Percentiles rank a stretch among this genome's conserved stretches.
These are phyloP conservation scores for Tuber borchii DNA, from an alignment of 495 filamentous ascomycete genomes.

Conservation along the genomic window DNA sequence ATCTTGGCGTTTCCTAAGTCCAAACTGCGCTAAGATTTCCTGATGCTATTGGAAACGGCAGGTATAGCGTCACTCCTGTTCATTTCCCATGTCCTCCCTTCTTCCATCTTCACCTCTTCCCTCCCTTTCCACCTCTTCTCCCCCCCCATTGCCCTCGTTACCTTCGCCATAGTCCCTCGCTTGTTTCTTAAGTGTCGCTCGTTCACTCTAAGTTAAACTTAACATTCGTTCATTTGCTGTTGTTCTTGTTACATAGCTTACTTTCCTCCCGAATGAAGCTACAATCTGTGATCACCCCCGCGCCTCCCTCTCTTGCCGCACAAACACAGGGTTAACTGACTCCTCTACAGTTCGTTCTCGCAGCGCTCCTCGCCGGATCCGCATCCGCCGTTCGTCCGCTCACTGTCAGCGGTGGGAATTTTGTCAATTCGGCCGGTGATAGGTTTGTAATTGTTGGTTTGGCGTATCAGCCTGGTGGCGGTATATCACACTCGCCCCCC, in stretches of 20 bases:
- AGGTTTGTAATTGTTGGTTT: slow-evolving; percentile 86
- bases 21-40: too few relatives aligned
- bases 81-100: slow-evolving; percentile 20
- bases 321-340: background rate
- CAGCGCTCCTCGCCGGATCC: slow-evolving; percentile 12
- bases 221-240: slow-evolving; percentile 6
- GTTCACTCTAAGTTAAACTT: background rate
- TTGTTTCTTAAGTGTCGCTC: slow-evolving; percentile 5
- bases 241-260: background rate
- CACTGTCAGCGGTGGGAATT: slow-evolving; percentile 67
- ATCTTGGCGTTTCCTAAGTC: too few relatives aligned
- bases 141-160: background rate
- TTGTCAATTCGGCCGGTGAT: slow-evolving; percentile 73
- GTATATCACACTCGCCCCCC: slow-evolving; percentile 41
- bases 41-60: too few relatives aligned
- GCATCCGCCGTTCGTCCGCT: slow-evolving; percentile 61
- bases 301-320: background rate
- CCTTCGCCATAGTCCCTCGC: slow-evolving; percentile 15
- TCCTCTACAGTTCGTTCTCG: slow-evolving; percentile 20
- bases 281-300: background rate
- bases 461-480: slow-evolving; percentile 90
- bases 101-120: background rate
- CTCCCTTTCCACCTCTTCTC: background rate
- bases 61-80: slow-evolving; percentile 11
- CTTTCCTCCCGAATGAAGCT: background rate